phyloP scores from a whole-genome alignment of 495 filamentous ascomycete genomes.

The Amphirosellinia nigrospora region DNA sequence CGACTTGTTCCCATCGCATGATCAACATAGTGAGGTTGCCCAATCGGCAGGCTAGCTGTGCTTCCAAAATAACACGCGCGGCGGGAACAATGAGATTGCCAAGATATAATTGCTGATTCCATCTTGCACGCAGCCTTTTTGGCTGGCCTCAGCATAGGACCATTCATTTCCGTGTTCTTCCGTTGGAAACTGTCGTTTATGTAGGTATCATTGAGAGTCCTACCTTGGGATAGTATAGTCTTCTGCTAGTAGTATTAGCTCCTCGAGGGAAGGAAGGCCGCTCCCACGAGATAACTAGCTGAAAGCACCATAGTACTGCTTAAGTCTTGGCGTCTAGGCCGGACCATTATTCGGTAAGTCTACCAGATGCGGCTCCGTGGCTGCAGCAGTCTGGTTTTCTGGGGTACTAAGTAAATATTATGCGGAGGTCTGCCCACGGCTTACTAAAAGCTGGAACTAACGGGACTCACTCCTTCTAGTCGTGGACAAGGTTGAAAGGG shows the following conservation, averaged over 20 bases:
- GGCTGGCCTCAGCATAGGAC: conserved; percentile 12
- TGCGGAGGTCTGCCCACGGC: background rate
- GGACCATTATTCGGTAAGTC: background rate
- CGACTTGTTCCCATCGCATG: background rate
- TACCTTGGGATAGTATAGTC: background rate
- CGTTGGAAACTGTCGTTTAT: background rate
- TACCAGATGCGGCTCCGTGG: background rate
- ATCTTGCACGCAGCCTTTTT: background rate
- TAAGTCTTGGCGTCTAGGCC: background rate
- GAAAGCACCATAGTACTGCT: background rate
- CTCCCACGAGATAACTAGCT: background rate
- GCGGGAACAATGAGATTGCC: background rate
- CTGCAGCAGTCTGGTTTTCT: background rate
- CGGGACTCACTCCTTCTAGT: background rate
- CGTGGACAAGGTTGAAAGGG: background rate
- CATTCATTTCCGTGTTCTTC: conserved; percentile 5
- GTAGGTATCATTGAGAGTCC: background rate
- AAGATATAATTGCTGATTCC: background rate
- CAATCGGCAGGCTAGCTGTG: background rate
- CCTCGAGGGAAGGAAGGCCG: background rate
- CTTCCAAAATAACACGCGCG: background rate
- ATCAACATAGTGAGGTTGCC: background rate
- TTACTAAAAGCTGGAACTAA: background rate
- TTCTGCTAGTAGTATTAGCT: background rate
- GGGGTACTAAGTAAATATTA: background rate